Percentiles rank a stretch among this genome's conserved stretches.
Conservation (phyloP, 2,329 filamentous ascomycete genomes). For the Ophiocordyceps australis region DNA sequence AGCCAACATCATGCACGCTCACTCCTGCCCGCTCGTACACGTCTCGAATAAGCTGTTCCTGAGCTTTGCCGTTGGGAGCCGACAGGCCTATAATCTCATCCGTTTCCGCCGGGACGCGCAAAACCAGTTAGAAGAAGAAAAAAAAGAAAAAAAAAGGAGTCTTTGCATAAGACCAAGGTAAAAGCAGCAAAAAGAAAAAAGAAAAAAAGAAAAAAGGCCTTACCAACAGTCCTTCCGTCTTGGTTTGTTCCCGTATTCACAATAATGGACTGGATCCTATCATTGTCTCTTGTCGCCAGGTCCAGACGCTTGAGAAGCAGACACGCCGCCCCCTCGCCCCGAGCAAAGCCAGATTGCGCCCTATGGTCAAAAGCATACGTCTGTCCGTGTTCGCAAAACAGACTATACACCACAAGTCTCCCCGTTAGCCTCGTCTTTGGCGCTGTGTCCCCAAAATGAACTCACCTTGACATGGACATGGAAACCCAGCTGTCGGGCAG, state of each 20-base stretch:
- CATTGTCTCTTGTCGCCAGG: constrained; percentile 33
- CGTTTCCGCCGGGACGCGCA: too few species aligned
- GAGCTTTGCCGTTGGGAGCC: constrained; percentile 30
- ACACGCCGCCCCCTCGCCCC: constrained; percentile 39
- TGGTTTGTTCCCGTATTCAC: constrained; percentile 30
- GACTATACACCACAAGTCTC: too few species aligned
- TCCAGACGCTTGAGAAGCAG: constrained; percentile 38
- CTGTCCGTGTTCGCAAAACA: constrained; percentile 29
- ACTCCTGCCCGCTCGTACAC: constrained; percentile 14
- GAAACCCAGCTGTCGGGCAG: constrained; percentile 18
- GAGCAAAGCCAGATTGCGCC: constrained; percentile 30
- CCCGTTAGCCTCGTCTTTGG: too few species aligned
- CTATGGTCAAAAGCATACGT: constrained; percentile 22
- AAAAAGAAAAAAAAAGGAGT: too few species aligned
- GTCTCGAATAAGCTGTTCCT: constrained; percentile 19
- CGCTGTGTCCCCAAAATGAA: not conserved
- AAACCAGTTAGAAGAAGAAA: too few species aligned
- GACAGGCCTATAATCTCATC: constrained; percentile 41
- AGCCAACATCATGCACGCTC: constrained; percentile 11
- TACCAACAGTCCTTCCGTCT: constrained; percentile 27
- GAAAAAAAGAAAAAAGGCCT: not conserved
- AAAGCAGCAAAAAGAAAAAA: not conserved
- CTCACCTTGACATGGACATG: constrained; percentile 13
- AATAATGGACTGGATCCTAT: constrained; percentile 33
- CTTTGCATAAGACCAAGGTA: constrained; percentile 6